Conservation (phyloP, 2,329 filamentous ascomycete genomes). For the Phaeoacremonium minimum region DNA sequence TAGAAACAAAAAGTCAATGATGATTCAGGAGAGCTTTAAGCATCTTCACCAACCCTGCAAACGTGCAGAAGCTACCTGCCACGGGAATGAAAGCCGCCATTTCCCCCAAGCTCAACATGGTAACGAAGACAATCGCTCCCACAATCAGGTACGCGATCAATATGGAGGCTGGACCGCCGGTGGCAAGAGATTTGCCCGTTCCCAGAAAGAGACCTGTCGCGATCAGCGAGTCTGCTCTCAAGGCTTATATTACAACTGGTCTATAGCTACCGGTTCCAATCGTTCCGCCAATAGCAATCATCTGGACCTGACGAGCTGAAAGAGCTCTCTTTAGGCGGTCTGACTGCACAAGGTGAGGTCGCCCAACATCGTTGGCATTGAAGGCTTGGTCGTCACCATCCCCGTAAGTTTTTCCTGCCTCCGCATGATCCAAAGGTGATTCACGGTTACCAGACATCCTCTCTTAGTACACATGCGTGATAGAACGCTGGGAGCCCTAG, state of each 20-base stretch:
- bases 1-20: slow-evolving; percentile 6
- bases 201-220: slow-evolving; percentile 60
- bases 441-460: no score
- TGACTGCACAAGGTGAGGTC: slow-evolving; percentile 14
- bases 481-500: no score
- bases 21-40: not conserved
- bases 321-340: slow-evolving; percentile 51
- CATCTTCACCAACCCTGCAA: slow-evolving; percentile 28
- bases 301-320: slow-evolving; percentile 60
- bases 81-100: slow-evolving; percentile 56
- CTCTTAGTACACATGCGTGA: no score
- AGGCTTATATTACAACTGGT: not conserved
- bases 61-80: slow-evolving; percentile 50
- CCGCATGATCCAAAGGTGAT: no score
- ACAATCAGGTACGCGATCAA: slow-evolving; percentile 54
- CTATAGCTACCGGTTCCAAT: slow-evolving; percentile 45
- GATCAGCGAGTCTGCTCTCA: no score
- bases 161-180: slow-evolving; percentile 55
- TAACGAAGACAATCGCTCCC: slow-evolving; percentile 53
- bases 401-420: slow-evolving; percentile 1
- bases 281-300: slow-evolving; percentile 60
- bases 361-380: not conserved
- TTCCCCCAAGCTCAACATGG: slow-evolving; percentile 55
- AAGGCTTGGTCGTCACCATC: not conserved
- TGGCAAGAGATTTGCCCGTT: slow-evolving; percentile 55